phyloP scores from a whole-genome alignment of 2,329 filamentous ascomycete genomes.

The Apiospora kogelbergensis region DNA sequence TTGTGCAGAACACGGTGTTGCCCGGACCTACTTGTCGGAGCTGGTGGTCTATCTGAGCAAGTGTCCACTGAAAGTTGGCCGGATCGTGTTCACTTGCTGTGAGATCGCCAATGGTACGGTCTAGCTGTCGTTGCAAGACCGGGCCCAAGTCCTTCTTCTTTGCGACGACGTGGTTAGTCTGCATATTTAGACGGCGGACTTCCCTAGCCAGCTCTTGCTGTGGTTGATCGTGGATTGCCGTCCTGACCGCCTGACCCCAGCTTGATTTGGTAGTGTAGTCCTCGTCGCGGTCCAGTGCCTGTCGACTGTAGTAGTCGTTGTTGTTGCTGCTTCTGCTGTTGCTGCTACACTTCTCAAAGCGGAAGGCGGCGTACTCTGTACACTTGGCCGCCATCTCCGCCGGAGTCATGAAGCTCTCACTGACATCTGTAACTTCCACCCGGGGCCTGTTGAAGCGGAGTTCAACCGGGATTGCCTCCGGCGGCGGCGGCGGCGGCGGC shows the following conservation, averaged over 20 bases:
- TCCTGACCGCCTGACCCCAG: constrained; percentile 40
- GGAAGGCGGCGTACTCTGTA: constrained; percentile 40
- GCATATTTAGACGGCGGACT: constrained; percentile 37
- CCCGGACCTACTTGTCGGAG: constrained; percentile 29
- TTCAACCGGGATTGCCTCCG: neutral
- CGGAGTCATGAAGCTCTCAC: constrained; percentile 35
- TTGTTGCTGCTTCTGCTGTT: constrained; percentile 21
- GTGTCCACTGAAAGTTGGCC: constrained; percentile 36
- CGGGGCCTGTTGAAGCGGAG: neutral
- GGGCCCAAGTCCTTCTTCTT: constrained; percentile 39
- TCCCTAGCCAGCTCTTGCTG: constrained; percentile 36
- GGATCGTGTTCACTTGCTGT: constrained; percentile 34
- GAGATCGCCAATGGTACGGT: constrained; percentile 36
- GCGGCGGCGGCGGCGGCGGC: neutral
- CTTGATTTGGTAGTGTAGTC: constrained; percentile 33
- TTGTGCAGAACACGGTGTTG: neutral
- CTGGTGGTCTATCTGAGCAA: constrained; percentile 46
- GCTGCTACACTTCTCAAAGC: constrained; percentile 39
- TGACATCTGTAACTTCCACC: constrained; percentile 32
- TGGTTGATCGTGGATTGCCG: constrained; percentile 36
- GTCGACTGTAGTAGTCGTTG: too few relatives aligned
- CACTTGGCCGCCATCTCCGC: constrained; percentile 38
- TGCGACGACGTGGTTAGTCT: constrained; percentile 30
- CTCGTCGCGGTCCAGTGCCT: constrained; percentile 34
- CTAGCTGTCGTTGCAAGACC: constrained; percentile 42